Percentiles rank a stretch among this genome's conserved stretches.
These are phyloP conservation scores for Diplodia sapinea DNA, from an alignment of 2,329 filamentous ascomycete genomes.

Conservation along the genomic window DNA sequence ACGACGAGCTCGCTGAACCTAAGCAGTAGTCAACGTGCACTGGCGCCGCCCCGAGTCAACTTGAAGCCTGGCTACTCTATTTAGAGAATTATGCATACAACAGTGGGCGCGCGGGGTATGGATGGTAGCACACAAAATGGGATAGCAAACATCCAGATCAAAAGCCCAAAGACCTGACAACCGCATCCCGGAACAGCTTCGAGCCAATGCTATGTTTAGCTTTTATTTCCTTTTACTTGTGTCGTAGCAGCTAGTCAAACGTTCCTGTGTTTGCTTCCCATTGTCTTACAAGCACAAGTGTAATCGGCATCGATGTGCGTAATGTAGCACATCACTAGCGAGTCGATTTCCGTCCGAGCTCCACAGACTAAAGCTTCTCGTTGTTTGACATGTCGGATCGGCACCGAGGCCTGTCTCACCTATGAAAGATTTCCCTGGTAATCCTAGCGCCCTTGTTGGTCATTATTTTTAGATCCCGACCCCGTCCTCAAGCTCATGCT, in stretches of 20 bases:
- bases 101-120: not conserved
- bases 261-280: not conserved
- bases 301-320: not conserved
- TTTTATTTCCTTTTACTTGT: not conserved
- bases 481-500: not conserved
- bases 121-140: not conserved
- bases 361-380: not conserved
- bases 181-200: no score
- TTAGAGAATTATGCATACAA: not conserved
- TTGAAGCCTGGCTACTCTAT: not conserved
- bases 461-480: constrained; percentile 9
- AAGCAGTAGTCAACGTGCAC: not conserved
- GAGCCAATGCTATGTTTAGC: not conserved
- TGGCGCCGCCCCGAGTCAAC: not conserved
- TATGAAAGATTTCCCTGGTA: constrained; percentile 1
- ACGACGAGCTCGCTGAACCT: constrained; percentile 3
- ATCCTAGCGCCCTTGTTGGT: constrained; percentile 15
- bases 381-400: not conserved
- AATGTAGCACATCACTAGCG: not conserved
- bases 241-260: not conserved
- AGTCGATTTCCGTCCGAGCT: constrained; percentile 14
- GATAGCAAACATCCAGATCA: no score
- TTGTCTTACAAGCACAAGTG: not conserved
- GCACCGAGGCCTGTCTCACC: constrained; percentile 13
- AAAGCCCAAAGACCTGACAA: no score